Conservation (phyloP, 2,329 filamentous ascomycete genomes). For the Cryoendolithus antarcticus region DNA sequence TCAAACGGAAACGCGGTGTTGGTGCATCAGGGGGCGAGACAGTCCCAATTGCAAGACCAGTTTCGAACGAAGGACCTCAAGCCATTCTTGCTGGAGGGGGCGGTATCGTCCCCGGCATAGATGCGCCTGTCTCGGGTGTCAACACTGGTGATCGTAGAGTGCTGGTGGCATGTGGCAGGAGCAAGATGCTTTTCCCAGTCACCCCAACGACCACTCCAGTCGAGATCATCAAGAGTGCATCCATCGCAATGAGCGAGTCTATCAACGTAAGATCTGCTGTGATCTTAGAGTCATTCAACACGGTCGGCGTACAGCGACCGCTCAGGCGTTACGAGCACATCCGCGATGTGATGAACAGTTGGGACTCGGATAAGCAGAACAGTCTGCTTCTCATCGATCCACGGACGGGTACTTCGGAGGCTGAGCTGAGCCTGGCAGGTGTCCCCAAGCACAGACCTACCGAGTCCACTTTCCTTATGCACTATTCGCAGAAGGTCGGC, state of each 20-base stretch:
- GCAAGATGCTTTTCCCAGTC: conserved; percentile 58
- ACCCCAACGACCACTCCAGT: conserved; percentile 60
- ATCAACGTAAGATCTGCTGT: conserved; percentile 56
- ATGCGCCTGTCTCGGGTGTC: conserved; percentile 68
- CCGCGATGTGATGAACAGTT: conserved; percentile 81
- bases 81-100: conserved; percentile 33
- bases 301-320: conserved; percentile 67
- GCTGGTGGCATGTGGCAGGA: conserved; percentile 58
- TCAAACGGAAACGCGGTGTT: conserved; percentile 19
- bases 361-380: conserved; percentile 73
- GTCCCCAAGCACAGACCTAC: conserved; percentile 53
- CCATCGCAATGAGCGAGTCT: conserved; percentile 48
- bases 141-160: conserved; percentile 71
- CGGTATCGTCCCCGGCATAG: conserved; percentile 44
- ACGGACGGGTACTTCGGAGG: conserved; percentile 39
- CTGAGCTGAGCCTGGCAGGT: conserved; percentile 52
- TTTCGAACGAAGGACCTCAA: conserved; percentile 13
- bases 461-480: conserved; percentile 58
- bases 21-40: neutral
- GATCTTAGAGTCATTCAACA: conserved; percentile 64
- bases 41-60: conserved; percentile 9
- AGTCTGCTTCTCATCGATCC: conserved; percentile 52
- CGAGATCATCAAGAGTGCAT: conserved; percentile 59
- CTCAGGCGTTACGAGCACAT: conserved; percentile 77
- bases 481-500: conserved; percentile 68